These are phyloP conservation scores for Wickerhamiella alocasiicola DNA, from an alignment of 805 yeast genomes.

Conservation along the genomic window DNA sequence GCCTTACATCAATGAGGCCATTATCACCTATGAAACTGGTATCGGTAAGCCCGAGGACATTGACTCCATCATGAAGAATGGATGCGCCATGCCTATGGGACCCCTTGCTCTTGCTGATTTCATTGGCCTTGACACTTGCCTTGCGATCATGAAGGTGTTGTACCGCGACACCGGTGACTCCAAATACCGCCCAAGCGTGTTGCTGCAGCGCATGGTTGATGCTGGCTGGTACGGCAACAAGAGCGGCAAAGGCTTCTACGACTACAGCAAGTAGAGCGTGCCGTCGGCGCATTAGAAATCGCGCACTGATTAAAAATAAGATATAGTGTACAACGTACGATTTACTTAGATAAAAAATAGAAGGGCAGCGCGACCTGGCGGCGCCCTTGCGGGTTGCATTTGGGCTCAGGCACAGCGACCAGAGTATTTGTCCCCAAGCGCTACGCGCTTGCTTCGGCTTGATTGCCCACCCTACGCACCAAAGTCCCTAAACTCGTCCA, in stretches of 20 bases:
- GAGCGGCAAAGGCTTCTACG: constrained; percentile 33
- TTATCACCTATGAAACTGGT: constrained; percentile 31
- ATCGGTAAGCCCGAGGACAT: constrained; percentile 31
- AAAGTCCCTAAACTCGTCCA: constrained; percentile 6
- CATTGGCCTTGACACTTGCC: constrained; percentile 34
- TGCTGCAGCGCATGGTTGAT: constrained; percentile 30
- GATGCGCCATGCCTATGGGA: constrained; percentile 38
- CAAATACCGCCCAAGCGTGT: constrained; percentile 31
- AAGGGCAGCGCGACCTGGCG: not conserved
- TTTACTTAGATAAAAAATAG: too few species aligned
- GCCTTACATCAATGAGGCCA: constrained; percentile 36
- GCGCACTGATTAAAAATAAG: too few species aligned
- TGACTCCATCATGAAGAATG: constrained; percentile 34
- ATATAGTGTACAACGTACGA: too few species aligned
- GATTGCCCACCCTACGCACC: not conserved
- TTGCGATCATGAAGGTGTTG: constrained; percentile 32
- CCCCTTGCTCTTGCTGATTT: constrained; percentile 34
- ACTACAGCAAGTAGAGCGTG: too few species aligned
- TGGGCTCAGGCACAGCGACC: too few species aligned
- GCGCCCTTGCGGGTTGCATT: too few species aligned
- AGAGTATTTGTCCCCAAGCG: too few species aligned
- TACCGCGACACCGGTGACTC: constrained; percentile 31
- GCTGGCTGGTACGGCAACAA: constrained; percentile 34
- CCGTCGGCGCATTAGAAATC: too few species aligned
- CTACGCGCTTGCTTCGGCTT: not conserved